phyloP scores from a whole-genome alignment of 129 eudicot genomes.

The Silybum marianum region DNA sequence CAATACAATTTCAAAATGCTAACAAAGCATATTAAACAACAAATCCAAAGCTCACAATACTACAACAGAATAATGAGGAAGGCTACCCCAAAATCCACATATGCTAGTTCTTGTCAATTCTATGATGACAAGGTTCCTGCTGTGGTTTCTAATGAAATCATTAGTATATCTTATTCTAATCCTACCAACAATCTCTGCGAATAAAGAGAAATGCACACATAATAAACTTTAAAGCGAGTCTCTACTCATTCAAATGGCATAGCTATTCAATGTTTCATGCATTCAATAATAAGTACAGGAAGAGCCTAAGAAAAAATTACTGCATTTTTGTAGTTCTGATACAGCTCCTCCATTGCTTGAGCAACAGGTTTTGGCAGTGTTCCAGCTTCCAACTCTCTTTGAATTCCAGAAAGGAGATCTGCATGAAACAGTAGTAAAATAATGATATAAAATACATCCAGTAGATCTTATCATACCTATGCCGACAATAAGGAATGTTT shows the following conservation, averaged over 20 bases:
- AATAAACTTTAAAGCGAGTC: not conserved
- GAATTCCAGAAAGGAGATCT: slow-evolving; percentile 81
- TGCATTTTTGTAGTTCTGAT: slow-evolving; percentile 80
- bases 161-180: not conserved
- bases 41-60: not conserved
- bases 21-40: not conserved
- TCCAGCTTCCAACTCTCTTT: slow-evolving; percentile 81
- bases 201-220: not conserved
- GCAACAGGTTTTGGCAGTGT: slow-evolving; percentile 66
- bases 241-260: slow-evolving; percentile 12
- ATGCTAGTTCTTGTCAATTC: not conserved
- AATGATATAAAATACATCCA: slow-evolving; percentile 9
- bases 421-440: slow-evolving; percentile 30
- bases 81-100: not conserved
- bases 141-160: not conserved
- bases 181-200: not conserved
- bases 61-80: not conserved
- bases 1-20: not conserved
- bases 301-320: slow-evolving; percentile 48
- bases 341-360: slow-evolving; percentile 82
- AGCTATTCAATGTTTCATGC: slow-evolving; percentile 17
- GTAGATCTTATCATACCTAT: not conserved
- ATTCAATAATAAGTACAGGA: slow-evolving; percentile 17
- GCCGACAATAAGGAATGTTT: slow-evolving; percentile 7
- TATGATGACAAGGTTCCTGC: not conserved